phyloP scores from a whole-genome alignment of 2,329 filamentous ascomycete genomes.

The Colletotrichum costaricense region DNA sequence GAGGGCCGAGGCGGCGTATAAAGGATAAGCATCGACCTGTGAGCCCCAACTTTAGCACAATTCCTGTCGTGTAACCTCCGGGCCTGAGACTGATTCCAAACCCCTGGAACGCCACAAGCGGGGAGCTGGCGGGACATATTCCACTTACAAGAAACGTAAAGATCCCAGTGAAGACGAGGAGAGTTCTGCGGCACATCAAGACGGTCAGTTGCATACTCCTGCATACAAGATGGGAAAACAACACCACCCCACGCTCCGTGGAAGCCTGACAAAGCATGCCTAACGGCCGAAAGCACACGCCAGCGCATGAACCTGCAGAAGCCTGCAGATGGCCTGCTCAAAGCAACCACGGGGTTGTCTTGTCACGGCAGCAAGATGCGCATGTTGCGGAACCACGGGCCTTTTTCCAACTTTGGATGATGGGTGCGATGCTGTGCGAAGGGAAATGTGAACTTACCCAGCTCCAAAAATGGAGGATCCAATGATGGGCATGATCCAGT shows the following conservation, averaged over 20 bases:
- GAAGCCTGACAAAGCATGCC: conserved; percentile 47
- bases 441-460: conserved; percentile 63
- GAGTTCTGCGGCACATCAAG: conserved; percentile 62
- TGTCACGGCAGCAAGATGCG: conserved; percentile 18
- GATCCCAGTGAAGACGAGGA: conserved; percentile 84
- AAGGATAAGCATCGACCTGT: conserved; percentile 79
- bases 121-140: conserved; percentile 2
- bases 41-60: conserved; percentile 37
- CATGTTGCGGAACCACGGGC: conserved; percentile 21
- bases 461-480: conserved; percentile 77
- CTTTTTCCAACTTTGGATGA: conserved; percentile 32
- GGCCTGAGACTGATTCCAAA: conserved; percentile 31
- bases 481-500: conserved; percentile 82
- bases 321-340: conserved; percentile 10
- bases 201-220: conserved; percentile 45
- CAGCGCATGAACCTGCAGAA: conserved; percentile 27
- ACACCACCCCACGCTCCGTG: conserved; percentile 33
- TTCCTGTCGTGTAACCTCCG: conserved; percentile 19
- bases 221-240: conserved; percentile 40
- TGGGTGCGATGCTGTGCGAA: conserved; percentile 32
- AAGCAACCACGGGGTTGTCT: conserved; percentile 24
- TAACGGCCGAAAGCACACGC: conserved; percentile 33
- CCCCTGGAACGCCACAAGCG: conserved; percentile 31
- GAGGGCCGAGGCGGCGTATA: conserved; percentile 81
- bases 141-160: conserved; percentile 85